A percentile compares a stretch with the other conserved stretches of the same genome.
Evolutionary conservation across 164 flowering plant genomes (phyloP).

Genomic region (Nymphaea colorata): DNA sequence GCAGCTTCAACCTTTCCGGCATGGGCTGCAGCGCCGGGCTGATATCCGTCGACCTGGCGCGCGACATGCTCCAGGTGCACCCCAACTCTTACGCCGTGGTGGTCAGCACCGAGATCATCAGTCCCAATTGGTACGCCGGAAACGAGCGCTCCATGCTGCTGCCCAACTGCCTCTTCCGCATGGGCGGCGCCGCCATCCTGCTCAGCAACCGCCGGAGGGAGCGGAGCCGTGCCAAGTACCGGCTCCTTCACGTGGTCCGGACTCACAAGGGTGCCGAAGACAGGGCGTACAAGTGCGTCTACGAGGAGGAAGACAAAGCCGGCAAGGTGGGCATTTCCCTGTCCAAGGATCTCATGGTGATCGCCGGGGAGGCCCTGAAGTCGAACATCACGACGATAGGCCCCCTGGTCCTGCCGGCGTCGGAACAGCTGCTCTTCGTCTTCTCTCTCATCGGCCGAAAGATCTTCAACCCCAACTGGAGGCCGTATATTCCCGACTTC

Average conservation of each 20-base stretch:
- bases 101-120: constrained; percentile 18
- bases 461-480: constrained; percentile 12
- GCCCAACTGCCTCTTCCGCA: constrained; percentile 21
- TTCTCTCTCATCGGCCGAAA: constrained; percentile 5
- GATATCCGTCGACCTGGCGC: constrained; percentile 28
- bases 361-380: constrained; percentile 8
- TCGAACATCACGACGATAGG: constrained; percentile 12
- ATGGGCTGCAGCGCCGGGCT: constrained; percentile 41
- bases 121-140: constrained; percentile 17
- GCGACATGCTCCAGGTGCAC: constrained; percentile 20
- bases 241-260: constrained; percentile 9
- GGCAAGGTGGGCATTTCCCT: constrained; percentile 7
- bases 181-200: constrained; percentile 22
- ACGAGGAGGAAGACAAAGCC: constrained; percentile 8
- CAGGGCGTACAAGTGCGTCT: constrained; percentile 9
- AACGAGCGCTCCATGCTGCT: constrained; percentile 19
- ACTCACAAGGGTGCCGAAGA: constrained; percentile 15
- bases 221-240: constrained; percentile 9
- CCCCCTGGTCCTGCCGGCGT: constrained; percentile 8
- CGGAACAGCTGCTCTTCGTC: constrained; percentile 12
- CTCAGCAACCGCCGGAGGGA: constrained; percentile 13
- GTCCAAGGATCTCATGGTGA: constrained; percentile 12
- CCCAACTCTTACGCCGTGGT: constrained; percentile 17
- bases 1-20: constrained; percentile 31
- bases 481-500: constrained; percentile 13